These are phyloP conservation scores for Penicillium sp. DNA, from an alignment of 2,329 filamentous ascomycete genomes.

Conservation along the genomic window DNA sequence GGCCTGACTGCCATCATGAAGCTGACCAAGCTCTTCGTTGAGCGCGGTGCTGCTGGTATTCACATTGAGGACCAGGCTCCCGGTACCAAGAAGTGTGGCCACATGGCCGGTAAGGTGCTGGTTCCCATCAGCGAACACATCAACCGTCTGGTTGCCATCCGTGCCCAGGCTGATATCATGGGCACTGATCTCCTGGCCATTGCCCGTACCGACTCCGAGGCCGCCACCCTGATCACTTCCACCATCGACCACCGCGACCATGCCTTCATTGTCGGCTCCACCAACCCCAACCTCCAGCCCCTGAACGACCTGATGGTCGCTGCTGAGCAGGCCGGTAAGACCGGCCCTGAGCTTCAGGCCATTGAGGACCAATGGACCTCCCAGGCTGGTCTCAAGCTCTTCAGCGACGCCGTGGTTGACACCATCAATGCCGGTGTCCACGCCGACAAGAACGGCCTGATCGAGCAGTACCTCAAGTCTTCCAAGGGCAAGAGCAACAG, in stretches of 20 bases:
- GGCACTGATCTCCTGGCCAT: slow-evolving; percentile 84
- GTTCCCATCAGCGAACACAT: slow-evolving; percentile 98
- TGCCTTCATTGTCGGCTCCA: slow-evolving; percentile 82
- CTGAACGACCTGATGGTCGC: slow-evolving; percentile 87
- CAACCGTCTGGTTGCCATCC: slow-evolving; percentile 92
- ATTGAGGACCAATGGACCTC: slow-evolving; percentile 86
- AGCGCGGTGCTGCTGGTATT: slow-evolving; percentile 94
- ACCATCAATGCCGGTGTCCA: slow-evolving; percentile 67
- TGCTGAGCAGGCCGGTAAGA: slow-evolving; percentile 77
- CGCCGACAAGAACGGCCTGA: slow-evolving; percentile 62
- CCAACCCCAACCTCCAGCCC: slow-evolving; percentile 77
- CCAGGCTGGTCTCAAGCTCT: slow-evolving; percentile 77
- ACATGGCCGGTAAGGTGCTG: slow-evolving; percentile 98
- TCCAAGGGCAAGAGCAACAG: slow-evolving; percentile 78
- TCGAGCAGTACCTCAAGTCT: slow-evolving; percentile 61
- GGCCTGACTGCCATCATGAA: slow-evolving; percentile 99
- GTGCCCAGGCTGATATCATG: slow-evolving; percentile 98
- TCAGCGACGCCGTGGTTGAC: slow-evolving; percentile 82
- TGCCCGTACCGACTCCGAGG: slow-evolving; percentile 94
- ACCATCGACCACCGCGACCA: slow-evolving; percentile 96
- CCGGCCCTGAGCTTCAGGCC: slow-evolving; percentile 72
- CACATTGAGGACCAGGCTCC: slow-evolving; percentile 99
- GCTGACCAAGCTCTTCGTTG: slow-evolving; percentile 94
- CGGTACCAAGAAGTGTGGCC: slow-evolving; percentile 98
- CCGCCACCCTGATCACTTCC: slow-evolving; percentile 91